phyloP scores from a whole-genome alignment of 768 basidiomycete genomes.

The Royoungia palumana region DNA sequence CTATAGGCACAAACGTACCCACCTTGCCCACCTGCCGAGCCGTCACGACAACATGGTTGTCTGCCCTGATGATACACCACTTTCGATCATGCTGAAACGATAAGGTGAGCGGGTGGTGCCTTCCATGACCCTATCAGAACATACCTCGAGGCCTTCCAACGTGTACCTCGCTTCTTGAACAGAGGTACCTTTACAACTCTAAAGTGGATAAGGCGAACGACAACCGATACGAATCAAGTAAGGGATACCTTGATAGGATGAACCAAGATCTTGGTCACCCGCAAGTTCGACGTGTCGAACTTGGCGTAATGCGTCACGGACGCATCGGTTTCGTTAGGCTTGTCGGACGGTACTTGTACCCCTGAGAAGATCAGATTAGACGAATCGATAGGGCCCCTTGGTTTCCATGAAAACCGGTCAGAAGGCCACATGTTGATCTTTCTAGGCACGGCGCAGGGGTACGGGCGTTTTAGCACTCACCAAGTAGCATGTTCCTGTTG shows the following conservation, averaged over 20 bases:
- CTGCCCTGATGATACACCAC: conserved; percentile 66
- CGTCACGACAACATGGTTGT: conserved; percentile 54
- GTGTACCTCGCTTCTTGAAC: conserved; percentile 55
- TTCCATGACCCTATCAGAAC: conserved; percentile 9
- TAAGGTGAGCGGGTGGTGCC: conserved; percentile 1
- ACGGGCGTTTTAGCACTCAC: conserved; percentile 12
- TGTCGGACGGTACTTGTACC: neutral
- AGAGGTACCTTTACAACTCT: conserved; percentile 74
- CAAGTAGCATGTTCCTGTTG: neutral
- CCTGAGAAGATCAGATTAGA: conserved; percentile 18
- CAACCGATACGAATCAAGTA: neutral
- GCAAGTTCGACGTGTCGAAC: conserved; percentile 35
- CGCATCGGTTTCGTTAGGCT: neutral
- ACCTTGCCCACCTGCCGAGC: conserved; percentile 65
- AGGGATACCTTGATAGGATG: conserved; percentile 61
- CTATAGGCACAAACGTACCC: neutral
- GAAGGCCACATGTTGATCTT: neutral
- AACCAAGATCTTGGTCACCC: conserved; percentile 55
- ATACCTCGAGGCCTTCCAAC: conserved; percentile 62
- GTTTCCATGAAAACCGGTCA: neutral
- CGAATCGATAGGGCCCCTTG: neutral
- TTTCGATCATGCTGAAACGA: conserved; percentile 59
- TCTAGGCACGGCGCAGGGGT: neutral
- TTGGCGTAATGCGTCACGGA: conserved; percentile 7
- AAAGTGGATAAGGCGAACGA: neutral